phyloP scores from a whole-genome alignment of 2,329 filamentous ascomycete genomes.

The Aspergillus versicolor region DNA sequence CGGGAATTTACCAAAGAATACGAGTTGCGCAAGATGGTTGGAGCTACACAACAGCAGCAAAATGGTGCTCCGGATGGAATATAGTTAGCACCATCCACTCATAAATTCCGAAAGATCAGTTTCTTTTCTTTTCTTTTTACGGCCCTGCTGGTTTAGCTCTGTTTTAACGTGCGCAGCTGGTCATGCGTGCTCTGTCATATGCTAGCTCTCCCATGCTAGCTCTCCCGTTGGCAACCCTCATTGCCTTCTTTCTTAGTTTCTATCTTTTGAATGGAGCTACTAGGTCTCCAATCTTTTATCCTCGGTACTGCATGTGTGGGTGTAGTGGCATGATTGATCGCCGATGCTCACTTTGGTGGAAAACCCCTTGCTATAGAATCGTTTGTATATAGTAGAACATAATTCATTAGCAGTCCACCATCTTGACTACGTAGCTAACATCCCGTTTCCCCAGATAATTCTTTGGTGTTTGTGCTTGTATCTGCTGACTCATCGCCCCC shows the following conservation, averaged over 20 bases:
- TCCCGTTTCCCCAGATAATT: background rate
- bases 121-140: background rate
- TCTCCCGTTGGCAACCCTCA: conserved; percentile 1
- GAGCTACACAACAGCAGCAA: conserved; percentile 56
- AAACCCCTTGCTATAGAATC: background rate
- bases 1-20: conserved; percentile 91
- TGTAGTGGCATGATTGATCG: conserved; percentile 2
- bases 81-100: conserved; percentile 2
- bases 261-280: conserved; percentile 1
- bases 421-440: background rate
- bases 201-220: conserved; percentile 3
- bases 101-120: background rate
- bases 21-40: conserved; percentile 82
- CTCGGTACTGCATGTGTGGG: conserved; percentile 6
- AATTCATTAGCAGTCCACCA: background rate
- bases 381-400: background rate
- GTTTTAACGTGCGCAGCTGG: conserved; percentile 23
- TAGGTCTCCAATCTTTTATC: background rate
- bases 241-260: background rate
- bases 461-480: background rate
- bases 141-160: conserved; percentile 1
- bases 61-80: conserved; percentile 26
- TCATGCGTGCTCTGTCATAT: conserved; percentile 13
- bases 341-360: background rate
- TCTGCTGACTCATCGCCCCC: conserved; percentile 10